phyloP scores from a whole-genome alignment of 2,329 filamentous ascomycete species.

The Cercospora sojina region DNA sequence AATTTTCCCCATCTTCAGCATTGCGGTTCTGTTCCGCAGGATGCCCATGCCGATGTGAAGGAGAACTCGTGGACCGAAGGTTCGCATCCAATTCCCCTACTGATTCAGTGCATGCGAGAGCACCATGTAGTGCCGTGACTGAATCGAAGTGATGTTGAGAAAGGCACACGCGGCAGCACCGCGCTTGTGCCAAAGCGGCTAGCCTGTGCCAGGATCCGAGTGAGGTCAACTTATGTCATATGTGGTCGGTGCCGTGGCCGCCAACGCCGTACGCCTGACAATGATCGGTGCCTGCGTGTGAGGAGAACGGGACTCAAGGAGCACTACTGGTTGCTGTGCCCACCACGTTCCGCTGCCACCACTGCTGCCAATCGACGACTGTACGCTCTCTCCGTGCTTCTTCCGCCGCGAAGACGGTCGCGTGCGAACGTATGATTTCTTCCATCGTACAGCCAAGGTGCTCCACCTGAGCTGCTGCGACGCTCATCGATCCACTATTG shows the following conservation, averaged over 20 bases:
- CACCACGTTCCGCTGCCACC: conserved; percentile 24
- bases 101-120: not conserved
- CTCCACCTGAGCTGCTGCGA: conserved; percentile 68
- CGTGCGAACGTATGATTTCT: conserved; percentile 85
- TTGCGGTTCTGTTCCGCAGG: not conserved
- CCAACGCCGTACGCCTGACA: not conserved
- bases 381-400: conserved; percentile 70
- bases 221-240: not conserved
- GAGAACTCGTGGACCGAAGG: not conserved
- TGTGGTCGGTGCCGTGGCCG: not conserved
- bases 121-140: not conserved
- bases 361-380: conserved; percentile 61
- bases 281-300: not conserved
- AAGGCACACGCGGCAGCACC: not conserved
- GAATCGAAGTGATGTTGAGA: not conserved
- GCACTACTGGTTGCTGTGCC: not conserved
- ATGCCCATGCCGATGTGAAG: not conserved
- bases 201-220: not conserved
- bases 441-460: conserved; percentile 81
- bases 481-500: conserved; percentile 66
- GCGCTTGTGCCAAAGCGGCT: not conserved
- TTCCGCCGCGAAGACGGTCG: conserved; percentile 90
- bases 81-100: not conserved
- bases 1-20: not conserved
- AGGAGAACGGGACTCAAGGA: not conserved